Evolutionary conservation across 164 flowering plant genomes (phyloP), one percentile per base, ranked within the genome.

Genomic region (Macadamia tetraphylla): DNA sequence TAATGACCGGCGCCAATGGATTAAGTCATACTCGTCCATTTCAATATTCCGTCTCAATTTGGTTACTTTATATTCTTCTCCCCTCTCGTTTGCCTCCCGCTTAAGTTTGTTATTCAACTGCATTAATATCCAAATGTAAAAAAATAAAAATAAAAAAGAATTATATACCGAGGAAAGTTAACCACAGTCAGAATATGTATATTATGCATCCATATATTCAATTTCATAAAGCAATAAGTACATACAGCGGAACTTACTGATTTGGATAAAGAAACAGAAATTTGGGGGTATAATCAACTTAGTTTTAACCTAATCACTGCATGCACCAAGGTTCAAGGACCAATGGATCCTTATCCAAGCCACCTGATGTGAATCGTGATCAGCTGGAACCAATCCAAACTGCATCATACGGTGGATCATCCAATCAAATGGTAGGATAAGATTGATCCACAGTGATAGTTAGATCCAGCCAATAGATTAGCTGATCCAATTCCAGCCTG

Each of bases 11-110:
- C 87, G 93, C 99, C 99, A 94, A 71, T 94, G 99, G 60, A 94
- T 72, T 7, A 92, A 73, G 75, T 94, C 97, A 78, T 91, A 94
- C 78, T 94, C 95, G 75, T 94, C 97, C 99, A 94, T 94, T 72
- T 94, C 99, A 66, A 75, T 68, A 70, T 94, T 84, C 71, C 99
- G 83, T 74, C 88, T 85, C 78, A 92, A 80, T 81, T 88, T 88
- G 67, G 70, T 6, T 29, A 87, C 70, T 79, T 81, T 88, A 76
- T 80, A 90, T 60, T 73, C 76, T 76, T 87, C 95, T 29, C 98
- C 96, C 76, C 94, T 81, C 70, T 82, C 91, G 67, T 72, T 63
- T 43, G 92, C 97, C 82, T 88, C 96, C 65, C 31, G 74, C 71
- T 74, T 77, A 31, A 81, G 79, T 74, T 84, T 86, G 51, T 80